phyloP scores from a whole-genome alignment of 441 rosid species.

The Jatropha podagrica region DNA sequence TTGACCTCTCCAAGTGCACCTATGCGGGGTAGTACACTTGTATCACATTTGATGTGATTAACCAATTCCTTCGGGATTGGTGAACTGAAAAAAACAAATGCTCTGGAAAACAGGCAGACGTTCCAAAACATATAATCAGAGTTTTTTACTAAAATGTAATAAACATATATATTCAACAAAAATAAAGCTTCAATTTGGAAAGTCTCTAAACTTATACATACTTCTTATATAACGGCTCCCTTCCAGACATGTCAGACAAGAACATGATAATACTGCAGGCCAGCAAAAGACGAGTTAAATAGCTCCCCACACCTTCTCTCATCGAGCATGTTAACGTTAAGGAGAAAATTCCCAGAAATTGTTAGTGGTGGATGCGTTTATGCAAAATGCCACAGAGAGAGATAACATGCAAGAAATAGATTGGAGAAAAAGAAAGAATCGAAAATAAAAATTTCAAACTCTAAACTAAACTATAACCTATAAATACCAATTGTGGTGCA shows the following conservation, averaged over 20 bases:
- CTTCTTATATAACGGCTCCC: slow-evolving; percentile 89
- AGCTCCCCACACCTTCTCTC: slow-evolving; percentile 11
- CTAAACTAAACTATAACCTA: not conserved
- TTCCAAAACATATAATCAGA: slow-evolving; percentile 27
- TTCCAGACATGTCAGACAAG: slow-evolving; percentile 96
- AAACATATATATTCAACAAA: not conserved
- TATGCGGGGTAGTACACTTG: slow-evolving; percentile 83
- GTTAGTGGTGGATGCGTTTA: not conserved
- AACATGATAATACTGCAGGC: slow-evolving; percentile 73
- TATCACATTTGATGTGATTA: slow-evolving; percentile 77
- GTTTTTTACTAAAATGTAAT: slow-evolving; percentile 10
- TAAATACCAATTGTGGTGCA: not conserved
- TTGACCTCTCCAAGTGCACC: slow-evolving; percentile 93
- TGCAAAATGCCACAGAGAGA: not conserved
- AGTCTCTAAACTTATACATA: slow-evolving; percentile 40
- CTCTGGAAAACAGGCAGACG: slow-evolving; percentile 50
- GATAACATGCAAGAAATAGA: not conserved
- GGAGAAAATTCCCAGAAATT: not conserved
- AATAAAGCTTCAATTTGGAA: slow-evolving; percentile 16
- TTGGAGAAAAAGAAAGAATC: not conserved
- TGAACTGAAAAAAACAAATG: slow-evolving; percentile 94
- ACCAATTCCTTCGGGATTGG: slow-evolving; percentile 78
- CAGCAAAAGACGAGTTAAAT: slow-evolving; percentile 44
- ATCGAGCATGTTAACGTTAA: not conserved
- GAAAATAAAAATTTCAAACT: not conserved